Evolutionary conservation across 345 rosid species (phyloP), one percentile per base, ranked within the genome.

Genomic region (Isatis tinctoria): DNA sequence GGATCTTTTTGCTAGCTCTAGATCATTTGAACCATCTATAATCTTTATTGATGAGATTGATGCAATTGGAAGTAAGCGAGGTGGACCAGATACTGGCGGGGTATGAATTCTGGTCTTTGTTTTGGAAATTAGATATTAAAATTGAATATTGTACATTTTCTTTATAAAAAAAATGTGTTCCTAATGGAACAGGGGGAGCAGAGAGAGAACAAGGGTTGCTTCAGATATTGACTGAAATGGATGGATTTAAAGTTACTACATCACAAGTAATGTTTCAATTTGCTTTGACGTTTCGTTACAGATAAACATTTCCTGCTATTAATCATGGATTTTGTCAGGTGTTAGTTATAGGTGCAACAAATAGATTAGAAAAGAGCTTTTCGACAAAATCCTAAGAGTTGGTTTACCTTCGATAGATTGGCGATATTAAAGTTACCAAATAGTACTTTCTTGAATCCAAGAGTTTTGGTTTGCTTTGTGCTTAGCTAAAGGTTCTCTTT

Each of bases 161-260:
- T 7, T 2, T 1, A 12, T n/a, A 39, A 26, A 47, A 17, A 39
- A 26, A 47, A 20, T 57, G 60, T 56, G 37, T 56, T 65, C 11
- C 41, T 69, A 26, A 76, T 72, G 74, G 45, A 73, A 65, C 66
- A 94, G 98, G 97, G 98, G 97, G 98, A 75, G 97, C 98, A 24
- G 98, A 94, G 80, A 83, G 98, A 82, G 98, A 94, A 76, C 98
- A 94, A 78, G 98, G 98, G 53, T 82, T 94, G 61, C 98, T 94
- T 84, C 98, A 94, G 84, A 88, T 94, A 80, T 76, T 94, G 72
- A 94, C 97, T 10, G 98, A 94, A 83, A 85, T 94, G 96, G 98
- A 94, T 83, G 98, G 98, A 78, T 94, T 94, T 73, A 89, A 87
- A 85, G 96, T 86, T 70, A 83, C 87, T 35, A 89, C 96, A 64